Evolutionary conservation across 306 rosid genomes (phyloP).

Genomic region (Lagenaria siceraria): DNA sequence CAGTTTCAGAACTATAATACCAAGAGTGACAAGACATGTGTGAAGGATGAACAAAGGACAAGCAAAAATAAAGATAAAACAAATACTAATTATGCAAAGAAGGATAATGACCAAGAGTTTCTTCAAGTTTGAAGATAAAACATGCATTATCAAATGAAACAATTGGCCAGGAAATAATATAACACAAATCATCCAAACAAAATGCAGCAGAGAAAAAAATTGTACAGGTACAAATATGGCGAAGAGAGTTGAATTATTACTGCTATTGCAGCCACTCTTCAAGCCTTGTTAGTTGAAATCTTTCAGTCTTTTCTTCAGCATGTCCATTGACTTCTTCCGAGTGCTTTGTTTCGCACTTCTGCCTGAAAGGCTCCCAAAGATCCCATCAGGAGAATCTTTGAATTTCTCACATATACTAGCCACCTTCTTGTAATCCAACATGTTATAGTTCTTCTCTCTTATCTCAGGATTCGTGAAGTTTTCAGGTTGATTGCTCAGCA

Average conservation of each 20-base stretch:
- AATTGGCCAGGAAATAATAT: not conserved
- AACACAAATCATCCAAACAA: not conserved
- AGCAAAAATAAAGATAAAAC: not conserved
- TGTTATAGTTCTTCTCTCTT: conserved; percentile 61
- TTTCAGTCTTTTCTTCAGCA: conserved; percentile 74
- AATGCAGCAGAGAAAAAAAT: not conserved
- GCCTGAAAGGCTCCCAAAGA: conserved; percentile 74
- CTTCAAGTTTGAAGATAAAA: not conserved
- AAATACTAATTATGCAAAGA: not conserved
- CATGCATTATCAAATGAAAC: not conserved
- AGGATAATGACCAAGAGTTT: not conserved
- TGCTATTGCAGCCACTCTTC: conserved; percentile 17
- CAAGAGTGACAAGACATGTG: not conserved
- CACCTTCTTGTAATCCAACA: conserved; percentile 76
- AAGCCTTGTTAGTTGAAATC: conserved; percentile 50
- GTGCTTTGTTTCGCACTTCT: conserved; percentile 60
- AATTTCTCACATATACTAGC: conserved; percentile 67
- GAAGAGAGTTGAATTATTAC: conserved; percentile 9
- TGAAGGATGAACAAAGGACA: not conserved
- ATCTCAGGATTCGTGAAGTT: conserved; percentile 96
- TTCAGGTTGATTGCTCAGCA: conserved; percentile 86
- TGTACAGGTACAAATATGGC: not conserved
- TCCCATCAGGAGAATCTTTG: conserved; percentile 72
- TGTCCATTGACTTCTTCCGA: conserved; percentile 80
- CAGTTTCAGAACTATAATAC: not conserved